These are phyloP conservation scores for Jacaranda mimosifolia DNA, from an alignment of 257 asterid species.

Conservation along the genomic window DNA sequence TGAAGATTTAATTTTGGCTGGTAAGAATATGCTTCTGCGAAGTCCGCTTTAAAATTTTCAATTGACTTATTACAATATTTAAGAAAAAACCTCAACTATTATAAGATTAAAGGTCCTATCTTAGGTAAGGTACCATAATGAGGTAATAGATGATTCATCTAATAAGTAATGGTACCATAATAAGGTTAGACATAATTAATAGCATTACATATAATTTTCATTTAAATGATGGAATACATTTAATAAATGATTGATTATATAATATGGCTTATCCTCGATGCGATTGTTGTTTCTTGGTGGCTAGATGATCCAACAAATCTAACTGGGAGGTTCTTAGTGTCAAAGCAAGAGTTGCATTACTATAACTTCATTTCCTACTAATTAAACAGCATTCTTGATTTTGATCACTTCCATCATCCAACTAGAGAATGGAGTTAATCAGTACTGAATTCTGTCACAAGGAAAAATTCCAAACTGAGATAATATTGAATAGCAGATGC, in stretches of 20 bases:
- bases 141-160: neutral
- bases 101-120: neutral
- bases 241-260: neutral
- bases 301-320: slow-evolving; percentile 1
- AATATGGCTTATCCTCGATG: slow-evolving; percentile 14
- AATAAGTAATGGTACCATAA: too few relatives aligned
- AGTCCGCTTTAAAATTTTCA: slow-evolving; percentile 10
- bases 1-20: slow-evolving; percentile 7
- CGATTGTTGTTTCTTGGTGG: neutral
- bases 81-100: too few relatives aligned
- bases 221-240: too few relatives aligned
- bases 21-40: slow-evolving; percentile 11
- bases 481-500: slow-evolving; percentile 21
- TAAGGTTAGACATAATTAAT: too few relatives aligned
- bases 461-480: slow-evolving; percentile 2
- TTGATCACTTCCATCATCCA: neutral
- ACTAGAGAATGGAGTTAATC: neutral
- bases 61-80: neutral
- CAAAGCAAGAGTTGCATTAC: neutral
- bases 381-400: slow-evolving; percentile 7
- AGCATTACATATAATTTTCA: too few relatives aligned
- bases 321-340: neutral
- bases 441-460: neutral
- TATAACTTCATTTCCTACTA: slow-evolving; percentile 2
- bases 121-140: neutral